Conservation (phyloP, 225 moss, liverwort and hornwort genomes). For the Rhytidiadelphus loreus region DNA sequence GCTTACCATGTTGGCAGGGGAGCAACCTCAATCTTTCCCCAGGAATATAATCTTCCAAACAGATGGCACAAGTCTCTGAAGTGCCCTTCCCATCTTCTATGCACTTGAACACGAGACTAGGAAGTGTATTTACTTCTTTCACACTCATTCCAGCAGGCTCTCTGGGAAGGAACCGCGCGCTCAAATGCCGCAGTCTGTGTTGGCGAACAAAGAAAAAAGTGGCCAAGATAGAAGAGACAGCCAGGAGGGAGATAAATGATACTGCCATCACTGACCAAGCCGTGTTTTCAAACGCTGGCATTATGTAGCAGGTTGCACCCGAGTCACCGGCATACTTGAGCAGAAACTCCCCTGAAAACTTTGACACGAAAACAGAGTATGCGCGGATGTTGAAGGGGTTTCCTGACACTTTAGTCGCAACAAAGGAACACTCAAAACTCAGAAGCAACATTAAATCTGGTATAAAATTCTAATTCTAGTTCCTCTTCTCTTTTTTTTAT, state of each 20-base stretch:
- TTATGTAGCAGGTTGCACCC: conserved; percentile 62
- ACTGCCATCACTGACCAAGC: conserved; percentile 98
- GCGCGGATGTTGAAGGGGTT: conserved; percentile 39
- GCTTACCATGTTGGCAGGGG: conserved; percentile 81
- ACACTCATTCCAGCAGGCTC: conserved; percentile 71
- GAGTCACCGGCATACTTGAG: conserved; percentile 50
- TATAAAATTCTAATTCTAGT: neutral
- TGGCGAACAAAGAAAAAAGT: conserved; percentile 92
- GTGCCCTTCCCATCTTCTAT: conserved; percentile 66
- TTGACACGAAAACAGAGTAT: conserved; percentile 67
- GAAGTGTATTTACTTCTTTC: conserved; percentile 71
- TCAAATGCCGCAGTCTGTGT: conserved; percentile 53
- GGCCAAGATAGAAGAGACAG: conserved; percentile 69
- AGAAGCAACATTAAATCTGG: neutral
- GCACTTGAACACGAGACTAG: conserved; percentile 63
- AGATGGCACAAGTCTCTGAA: conserved; percentile 83
- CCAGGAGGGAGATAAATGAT: conserved; percentile 77
- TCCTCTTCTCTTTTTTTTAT: neutral
- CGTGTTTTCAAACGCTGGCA: conserved; percentile 79
- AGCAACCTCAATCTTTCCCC: conserved; percentile 71
- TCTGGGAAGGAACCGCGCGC: conserved; percentile 42
- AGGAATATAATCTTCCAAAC: conserved; percentile 80
- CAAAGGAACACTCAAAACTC: neutral
- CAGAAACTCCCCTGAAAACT: conserved; percentile 51
- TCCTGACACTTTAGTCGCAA: conserved; percentile 65